Evolutionary conservation across 345 rosid species (phyloP).

Genomic region (Triadica sebifera): DNA sequence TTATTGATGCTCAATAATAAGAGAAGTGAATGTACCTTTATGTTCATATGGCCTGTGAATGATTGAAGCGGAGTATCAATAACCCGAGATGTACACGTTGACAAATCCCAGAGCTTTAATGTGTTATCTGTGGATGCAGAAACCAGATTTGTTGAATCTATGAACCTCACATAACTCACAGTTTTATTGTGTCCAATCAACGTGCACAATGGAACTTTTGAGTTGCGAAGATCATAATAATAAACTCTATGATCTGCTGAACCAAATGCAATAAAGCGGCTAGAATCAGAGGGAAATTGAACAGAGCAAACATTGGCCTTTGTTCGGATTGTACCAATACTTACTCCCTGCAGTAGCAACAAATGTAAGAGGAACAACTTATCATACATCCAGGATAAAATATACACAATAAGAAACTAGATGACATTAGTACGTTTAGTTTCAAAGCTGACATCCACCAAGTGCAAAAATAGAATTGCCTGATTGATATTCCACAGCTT

Average conservation of each 20-base stretch:
- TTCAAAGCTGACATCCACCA: slow-evolving; percentile 90
- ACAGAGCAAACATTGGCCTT: slow-evolving; percentile 94
- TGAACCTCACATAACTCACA: slow-evolving; percentile 90
- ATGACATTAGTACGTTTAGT: slow-evolving; percentile 53
- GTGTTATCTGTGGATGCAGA: slow-evolving; percentile 96
- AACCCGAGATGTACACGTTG: slow-evolving; percentile 61
- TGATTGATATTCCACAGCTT: slow-evolving; percentile 99
- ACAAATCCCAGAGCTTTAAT: slow-evolving; percentile 94
- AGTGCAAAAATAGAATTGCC: slow-evolving; percentile 87
- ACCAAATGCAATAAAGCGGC: slow-evolving; percentile 85
- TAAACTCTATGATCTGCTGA: slow-evolving; percentile 93
- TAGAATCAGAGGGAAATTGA: slow-evolving; percentile 81
- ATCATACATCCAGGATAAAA: slow-evolving; percentile 39
- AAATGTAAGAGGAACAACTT: slow-evolving; percentile 42
- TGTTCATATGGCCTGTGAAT: slow-evolving; percentile 78
- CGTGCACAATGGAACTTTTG: slow-evolving; percentile 75
- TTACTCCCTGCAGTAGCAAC: slow-evolving; percentile 69
- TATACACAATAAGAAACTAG: slow-evolving; percentile 38
- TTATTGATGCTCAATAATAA: neutral
- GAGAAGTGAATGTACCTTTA: slow-evolving; percentile 56
- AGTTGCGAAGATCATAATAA: slow-evolving; percentile 84
- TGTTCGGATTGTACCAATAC: slow-evolving; percentile 80
- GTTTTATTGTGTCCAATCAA: slow-evolving; percentile 82
- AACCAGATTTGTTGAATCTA: slow-evolving; percentile 66
- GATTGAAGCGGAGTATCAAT: slow-evolving; percentile 78